These are phyloP conservation scores for Psilocybe cubensis DNA, from an alignment of 768 basidiomycete species.

Conservation along the genomic window DNA sequence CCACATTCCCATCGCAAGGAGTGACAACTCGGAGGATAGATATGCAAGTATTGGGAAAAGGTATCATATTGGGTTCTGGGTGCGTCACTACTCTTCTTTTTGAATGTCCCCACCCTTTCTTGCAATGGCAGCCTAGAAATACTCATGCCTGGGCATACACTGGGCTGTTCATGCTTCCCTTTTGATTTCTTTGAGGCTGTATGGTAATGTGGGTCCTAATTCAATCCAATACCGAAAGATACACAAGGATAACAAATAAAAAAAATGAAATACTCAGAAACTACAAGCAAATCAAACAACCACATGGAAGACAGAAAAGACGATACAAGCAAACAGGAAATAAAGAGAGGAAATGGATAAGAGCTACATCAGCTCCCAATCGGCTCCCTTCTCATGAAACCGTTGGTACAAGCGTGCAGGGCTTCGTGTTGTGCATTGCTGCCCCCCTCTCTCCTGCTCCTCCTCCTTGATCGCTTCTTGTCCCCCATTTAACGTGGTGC, in stretches of 20 bases:
- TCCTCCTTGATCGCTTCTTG: constrained; percentile 10
- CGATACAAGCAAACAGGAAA: neutral
- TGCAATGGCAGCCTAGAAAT: too few relatives aligned
- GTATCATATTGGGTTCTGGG: too few relatives aligned
- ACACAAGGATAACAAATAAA: neutral
- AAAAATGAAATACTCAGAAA: neutral
- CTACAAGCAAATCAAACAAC: neutral
- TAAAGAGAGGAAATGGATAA: constrained; percentile 8
- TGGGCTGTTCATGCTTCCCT: too few relatives aligned
- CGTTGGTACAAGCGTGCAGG: constrained; percentile 99
- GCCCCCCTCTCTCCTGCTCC: constrained; percentile 27
- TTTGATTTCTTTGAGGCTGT: too few relatives aligned
- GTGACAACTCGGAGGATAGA: too few relatives aligned
- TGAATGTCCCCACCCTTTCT: too few relatives aligned
- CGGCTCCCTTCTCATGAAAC: constrained; percentile 69
- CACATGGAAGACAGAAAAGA: constrained; percentile 3
- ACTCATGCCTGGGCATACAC: too few relatives aligned
- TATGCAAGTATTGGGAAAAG: too few relatives aligned
- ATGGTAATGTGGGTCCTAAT: too few relatives aligned
- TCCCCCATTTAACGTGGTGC: neutral
- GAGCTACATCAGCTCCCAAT: constrained; percentile 84
- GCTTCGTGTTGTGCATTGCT: constrained; percentile 93
- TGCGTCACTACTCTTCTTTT: too few relatives aligned
- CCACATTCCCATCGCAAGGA: too few relatives aligned
- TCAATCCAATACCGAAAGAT: neutral